These are phyloP conservation scores for Melaleuca alternifolia DNA, from an alignment of 345 rosid genomes.

Conservation along the genomic window DNA sequence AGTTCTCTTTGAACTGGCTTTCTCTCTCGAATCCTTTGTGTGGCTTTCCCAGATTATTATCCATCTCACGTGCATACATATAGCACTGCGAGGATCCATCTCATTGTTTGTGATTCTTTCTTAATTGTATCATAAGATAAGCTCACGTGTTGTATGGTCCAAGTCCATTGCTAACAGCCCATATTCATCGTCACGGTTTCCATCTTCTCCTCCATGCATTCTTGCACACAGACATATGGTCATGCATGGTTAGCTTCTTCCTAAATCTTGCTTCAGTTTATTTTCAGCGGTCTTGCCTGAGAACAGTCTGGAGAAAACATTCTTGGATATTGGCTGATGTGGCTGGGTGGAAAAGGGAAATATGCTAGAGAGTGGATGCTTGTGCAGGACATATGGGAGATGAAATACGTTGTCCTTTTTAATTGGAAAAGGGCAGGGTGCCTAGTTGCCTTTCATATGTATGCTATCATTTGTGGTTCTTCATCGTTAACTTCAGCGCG, in stretches of 20 bases:
- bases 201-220: not conserved
- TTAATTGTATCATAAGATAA: not conserved
- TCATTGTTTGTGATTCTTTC: not conserved
- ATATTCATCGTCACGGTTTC: not conserved
- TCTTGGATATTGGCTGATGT: not conserved
- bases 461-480: not conserved
- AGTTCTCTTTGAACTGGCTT: not conserved
- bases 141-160: not conserved
- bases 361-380: not conserved
- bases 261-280: not conserved
- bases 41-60: not conserved
- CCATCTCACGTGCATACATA: accelerated
- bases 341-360: not conserved
- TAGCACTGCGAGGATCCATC: not conserved
- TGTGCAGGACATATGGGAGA: not conserved
- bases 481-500: not conserved
- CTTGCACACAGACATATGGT: not conserved
- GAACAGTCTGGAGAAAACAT: not conserved
- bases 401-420: not conserved
- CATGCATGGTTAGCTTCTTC: not conserved
- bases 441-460: not conserved
- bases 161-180: not conserved
- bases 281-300: not conserved
- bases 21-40: not conserved
- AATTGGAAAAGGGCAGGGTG: not conserved